These are phyloP conservation scores for Mucuna pruriens DNA, from an alignment of 306 rosid genomes.

Conservation along the genomic window DNA sequence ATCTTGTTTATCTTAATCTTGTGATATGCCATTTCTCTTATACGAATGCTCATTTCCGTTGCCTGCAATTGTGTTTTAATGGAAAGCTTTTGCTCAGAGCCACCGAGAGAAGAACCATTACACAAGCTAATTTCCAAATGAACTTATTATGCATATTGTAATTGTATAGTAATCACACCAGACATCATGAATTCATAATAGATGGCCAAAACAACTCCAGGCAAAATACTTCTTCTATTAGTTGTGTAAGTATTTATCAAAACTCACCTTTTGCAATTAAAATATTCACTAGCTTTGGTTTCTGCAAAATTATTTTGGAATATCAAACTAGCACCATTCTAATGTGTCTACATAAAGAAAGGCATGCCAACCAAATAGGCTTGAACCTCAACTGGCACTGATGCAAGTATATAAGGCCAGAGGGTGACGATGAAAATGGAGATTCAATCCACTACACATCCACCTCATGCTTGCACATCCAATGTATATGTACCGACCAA, in stretches of 20 bases:
- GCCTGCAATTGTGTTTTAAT: slow-evolving; percentile 56
- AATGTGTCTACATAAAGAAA: slow-evolving; percentile 13
- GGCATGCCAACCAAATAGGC: slow-evolving; percentile 1
- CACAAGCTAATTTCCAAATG: not conserved
- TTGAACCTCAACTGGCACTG: not conserved
- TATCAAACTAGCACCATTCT: slow-evolving; percentile 17
- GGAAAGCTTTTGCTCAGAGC: not conserved
- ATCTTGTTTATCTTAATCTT: slow-evolving; percentile 88
- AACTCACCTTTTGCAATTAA: not conserved
- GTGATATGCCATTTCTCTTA: slow-evolving; percentile 89
- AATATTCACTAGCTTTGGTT: not conserved
- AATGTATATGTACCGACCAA: not conserved
- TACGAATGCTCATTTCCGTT: slow-evolving; percentile 75
- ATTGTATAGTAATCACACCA: not conserved
- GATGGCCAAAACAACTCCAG: not conserved
- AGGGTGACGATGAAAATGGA: not conserved
- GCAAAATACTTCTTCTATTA: not conserved
- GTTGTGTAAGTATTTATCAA: not conserved
- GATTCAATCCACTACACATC: not conserved
- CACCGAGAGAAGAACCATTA: slow-evolving; percentile 4
- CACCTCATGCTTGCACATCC: not conserved
- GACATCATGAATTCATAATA: not conserved
- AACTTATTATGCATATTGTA: not conserved
- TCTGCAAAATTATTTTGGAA: not conserved
- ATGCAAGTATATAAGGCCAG: not conserved